Base-by-base conservation (phyloP, 2,329 filamentous ascomycete species). In the Colletotrichum tanaceti region DNA sequence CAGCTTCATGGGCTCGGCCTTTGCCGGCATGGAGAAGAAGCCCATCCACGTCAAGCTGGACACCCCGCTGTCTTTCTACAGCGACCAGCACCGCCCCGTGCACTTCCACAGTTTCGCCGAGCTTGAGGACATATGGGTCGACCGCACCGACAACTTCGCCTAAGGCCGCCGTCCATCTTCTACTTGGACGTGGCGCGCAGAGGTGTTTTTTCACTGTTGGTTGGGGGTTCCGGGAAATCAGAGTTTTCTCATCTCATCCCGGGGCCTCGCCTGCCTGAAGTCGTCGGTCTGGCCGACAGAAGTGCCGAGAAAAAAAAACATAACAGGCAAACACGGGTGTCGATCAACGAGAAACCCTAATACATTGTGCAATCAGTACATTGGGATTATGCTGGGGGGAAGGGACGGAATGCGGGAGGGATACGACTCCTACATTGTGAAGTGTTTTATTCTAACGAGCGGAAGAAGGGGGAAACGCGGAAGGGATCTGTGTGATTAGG, bases 31-130 rank as follows among this genome's bases (percentile, higher is more conserved):
- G 72, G 94, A 97, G 83, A 98, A 98, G 89, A 93, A 93, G 83
- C 87, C 90, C 4, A 88, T 98, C 50, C 92, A 94, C 74, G 94
- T 98, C 74, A 96, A 96, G 85, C 90, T 99, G 63, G 97, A 98
- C 80, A 97, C 93, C 50, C 96, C 96, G 20, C 81, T 91, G 73
- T 86, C 92, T 10, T 98, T 97, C 82, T 99, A 99, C 82, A 94
- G 92, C 77, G 94, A 94, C 74, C 87, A 94, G 74, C 97, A 99
- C 80, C 89, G 96, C 32, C 94, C 95, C 18, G 84, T 98, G 64
- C 96, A 99, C 82, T 99, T 99, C 87, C 91, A 95, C 79, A 97
- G 94, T 80, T 99, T 99, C 82, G 93, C 94, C 1, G 95, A 99
- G 84, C 81, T 99, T 78, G 96, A 99, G 82, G 95, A 99, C 80